A percentile compares a stretch with the other conserved stretches of the same genome.
These are phyloP conservation scores for Fusarium odoratissimum DNA, from an alignment of 2,329 filamentous ascomycete species.

Conservation along the genomic window DNA sequence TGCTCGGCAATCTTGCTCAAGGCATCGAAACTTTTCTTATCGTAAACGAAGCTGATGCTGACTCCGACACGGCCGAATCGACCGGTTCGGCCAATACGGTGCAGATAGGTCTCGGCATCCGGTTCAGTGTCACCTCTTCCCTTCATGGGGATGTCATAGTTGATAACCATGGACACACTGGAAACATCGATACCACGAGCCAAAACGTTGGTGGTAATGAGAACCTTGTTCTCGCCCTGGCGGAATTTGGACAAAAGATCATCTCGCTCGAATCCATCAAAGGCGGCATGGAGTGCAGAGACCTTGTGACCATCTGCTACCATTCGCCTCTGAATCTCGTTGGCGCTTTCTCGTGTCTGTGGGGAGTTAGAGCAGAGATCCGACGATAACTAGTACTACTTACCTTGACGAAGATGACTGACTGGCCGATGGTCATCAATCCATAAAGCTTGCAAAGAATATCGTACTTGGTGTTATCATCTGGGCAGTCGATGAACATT, in stretches of 20 bases:
- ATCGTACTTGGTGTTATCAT: constrained; percentile 85
- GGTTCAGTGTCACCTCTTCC: constrained; percentile 82
- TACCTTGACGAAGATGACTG: constrained; percentile 97
- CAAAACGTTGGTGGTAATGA: constrained; percentile 97
- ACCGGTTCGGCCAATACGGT: constrained; percentile 96
- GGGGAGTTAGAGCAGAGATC: constrained; percentile 26
- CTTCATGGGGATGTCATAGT: constrained; percentile 89
- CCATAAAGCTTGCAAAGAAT: constrained; percentile 94
- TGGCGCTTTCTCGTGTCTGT: constrained; percentile 86
- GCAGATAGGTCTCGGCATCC: constrained; percentile 95
- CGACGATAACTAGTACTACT: constrained; percentile 28
- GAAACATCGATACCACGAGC: constrained; percentile 94
- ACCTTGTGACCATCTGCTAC: constrained; percentile 90
- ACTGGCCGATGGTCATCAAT: constrained; percentile 94
- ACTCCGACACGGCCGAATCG: constrained; percentile 97
- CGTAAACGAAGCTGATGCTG: constrained; percentile 93
- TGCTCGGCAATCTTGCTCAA: constrained; percentile 82
- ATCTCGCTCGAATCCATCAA: constrained; percentile 87
- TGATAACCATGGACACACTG: constrained; percentile 97
- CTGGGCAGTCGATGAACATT: constrained; percentile 93
- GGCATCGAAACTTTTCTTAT: constrained; percentile 82
- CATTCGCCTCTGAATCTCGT: constrained; percentile 88
- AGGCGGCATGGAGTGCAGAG: constrained; percentile 86
- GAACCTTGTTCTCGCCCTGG: constrained; percentile 87
- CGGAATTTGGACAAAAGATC: constrained; percentile 88